phyloP scores from a whole-genome alignment of 2,329 filamentous ascomycete species.

The Beauveria australis region DNA sequence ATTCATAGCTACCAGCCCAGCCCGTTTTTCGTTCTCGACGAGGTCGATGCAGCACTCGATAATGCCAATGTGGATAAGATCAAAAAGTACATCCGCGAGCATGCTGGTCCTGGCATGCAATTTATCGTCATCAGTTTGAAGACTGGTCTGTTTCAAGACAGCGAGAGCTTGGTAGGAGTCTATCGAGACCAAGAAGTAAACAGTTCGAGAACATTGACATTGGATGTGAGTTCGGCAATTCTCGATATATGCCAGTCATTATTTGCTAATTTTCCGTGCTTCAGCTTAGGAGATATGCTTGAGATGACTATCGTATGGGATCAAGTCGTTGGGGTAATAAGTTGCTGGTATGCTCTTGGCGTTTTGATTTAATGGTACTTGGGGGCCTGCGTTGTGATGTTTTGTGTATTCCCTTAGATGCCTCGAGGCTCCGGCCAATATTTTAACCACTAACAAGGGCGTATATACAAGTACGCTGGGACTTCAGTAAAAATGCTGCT shows the following conservation, averaged over 20 bases:
- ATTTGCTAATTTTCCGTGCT: slow-evolving; percentile 14
- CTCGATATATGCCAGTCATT: background rate
- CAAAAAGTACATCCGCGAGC: slow-evolving; percentile 90
- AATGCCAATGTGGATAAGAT: slow-evolving; percentile 96
- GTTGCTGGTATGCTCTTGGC: background rate
- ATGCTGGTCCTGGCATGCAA: slow-evolving; percentile 94
- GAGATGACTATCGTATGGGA: background rate
- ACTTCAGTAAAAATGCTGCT: too few relatives aligned
- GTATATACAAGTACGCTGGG: too few relatives aligned
- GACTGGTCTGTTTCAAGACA: slow-evolving; percentile 90
- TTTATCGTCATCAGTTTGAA: slow-evolving; percentile 98
- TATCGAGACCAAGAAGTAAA: slow-evolving; percentile 94
- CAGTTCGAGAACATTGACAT: slow-evolving; percentile 79
- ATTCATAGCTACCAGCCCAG: slow-evolving; percentile 93
- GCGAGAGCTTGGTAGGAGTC: slow-evolving; percentile 89
- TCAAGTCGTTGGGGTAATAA: background rate
- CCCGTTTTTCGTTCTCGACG: slow-evolving; percentile 96
- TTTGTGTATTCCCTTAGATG: background rate
- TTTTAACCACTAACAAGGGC: too few relatives aligned
- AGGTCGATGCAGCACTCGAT: slow-evolving; percentile 96
- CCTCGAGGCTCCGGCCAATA: background rate
- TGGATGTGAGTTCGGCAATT: slow-evolving; percentile 67
- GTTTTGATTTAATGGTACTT: background rate
- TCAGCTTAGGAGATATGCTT: slow-evolving; percentile 28
- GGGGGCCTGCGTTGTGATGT: background rate